Conservation (phyloP, 1,284 basidiomycete genomes). For the Austroboletus novae-zelandiae region DNA sequence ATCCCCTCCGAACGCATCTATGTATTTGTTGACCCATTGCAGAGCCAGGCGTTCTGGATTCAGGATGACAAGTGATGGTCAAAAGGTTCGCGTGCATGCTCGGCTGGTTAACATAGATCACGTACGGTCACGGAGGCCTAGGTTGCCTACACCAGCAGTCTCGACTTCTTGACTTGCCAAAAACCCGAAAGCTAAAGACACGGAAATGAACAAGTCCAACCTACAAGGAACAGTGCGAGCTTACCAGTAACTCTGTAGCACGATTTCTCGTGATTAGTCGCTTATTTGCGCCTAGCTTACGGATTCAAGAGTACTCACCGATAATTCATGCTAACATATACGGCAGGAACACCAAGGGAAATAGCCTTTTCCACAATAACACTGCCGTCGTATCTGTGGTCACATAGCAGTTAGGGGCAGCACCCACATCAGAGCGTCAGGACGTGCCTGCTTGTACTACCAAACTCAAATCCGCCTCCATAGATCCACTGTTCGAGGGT, state of each 20-base stretch:
- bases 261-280: not conserved
- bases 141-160: constrained; percentile 50
- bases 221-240: too few species aligned
- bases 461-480: constrained; percentile 35
- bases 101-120: not conserved
- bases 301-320: constrained; percentile 18
- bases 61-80: not conserved
- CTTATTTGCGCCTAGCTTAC: not conserved
- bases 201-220: not conserved
- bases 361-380: constrained; percentile 24
- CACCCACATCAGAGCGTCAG: too few species aligned
- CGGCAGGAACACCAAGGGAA: constrained; percentile 27
- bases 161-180: constrained; percentile 49
- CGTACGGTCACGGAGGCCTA: constrained; percentile 55
- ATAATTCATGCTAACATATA: constrained; percentile 40
- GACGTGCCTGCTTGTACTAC: constrained; percentile 22
- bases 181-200: constrained; percentile 43
- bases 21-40: constrained; percentile 48
- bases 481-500: constrained; percentile 19
- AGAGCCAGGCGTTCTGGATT: constrained; percentile 41
- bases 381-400: constrained; percentile 25
- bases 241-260: constrained; percentile 23
- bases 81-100: too few species aligned
- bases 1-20: constrained; percentile 50
- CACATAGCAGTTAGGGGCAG: too few species aligned